phyloP scores from a whole-genome alignment of 495 filamentous ascomycete genomes.

The Wilcoxina mikolae region DNA sequence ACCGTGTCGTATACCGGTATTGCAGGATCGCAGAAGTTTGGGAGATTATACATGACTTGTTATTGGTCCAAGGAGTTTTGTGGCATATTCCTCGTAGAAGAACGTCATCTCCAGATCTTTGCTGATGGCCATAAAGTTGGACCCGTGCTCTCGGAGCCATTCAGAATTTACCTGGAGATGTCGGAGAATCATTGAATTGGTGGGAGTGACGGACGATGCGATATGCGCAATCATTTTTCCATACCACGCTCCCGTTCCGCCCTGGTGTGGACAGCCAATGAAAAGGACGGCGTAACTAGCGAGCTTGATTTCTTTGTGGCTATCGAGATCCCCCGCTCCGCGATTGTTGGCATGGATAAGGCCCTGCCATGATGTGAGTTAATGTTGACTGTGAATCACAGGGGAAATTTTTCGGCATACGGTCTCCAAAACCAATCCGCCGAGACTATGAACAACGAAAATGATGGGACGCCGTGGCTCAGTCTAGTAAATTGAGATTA shows the following conservation, averaged over 20 bases:
- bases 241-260: neutral
- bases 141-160: constrained; percentile 1
- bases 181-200: neutral
- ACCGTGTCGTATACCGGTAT: no score
- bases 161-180: constrained; percentile 1
- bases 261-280: constrained; percentile 1
- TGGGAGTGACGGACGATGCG: neutral
- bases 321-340: neutral
- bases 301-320: neutral
- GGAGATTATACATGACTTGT: no score
- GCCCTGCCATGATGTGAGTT: no score
- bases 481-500: neutral
- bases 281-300: constrained; percentile 2
- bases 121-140: constrained; percentile 5
- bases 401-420: neutral
- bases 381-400: neutral
- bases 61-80: neutral
- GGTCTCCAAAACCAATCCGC: neutral
- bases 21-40: no score
- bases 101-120: constrained; percentile 1
- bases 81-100: constrained; percentile 8
- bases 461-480: constrained; percentile 1
- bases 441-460: neutral
- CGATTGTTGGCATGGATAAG: neutral
- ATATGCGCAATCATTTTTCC: neutral